These are phyloP conservation scores for Syzygium jambos DNA, from an alignment of 345 rosid genomes.

Conservation along the genomic window DNA sequence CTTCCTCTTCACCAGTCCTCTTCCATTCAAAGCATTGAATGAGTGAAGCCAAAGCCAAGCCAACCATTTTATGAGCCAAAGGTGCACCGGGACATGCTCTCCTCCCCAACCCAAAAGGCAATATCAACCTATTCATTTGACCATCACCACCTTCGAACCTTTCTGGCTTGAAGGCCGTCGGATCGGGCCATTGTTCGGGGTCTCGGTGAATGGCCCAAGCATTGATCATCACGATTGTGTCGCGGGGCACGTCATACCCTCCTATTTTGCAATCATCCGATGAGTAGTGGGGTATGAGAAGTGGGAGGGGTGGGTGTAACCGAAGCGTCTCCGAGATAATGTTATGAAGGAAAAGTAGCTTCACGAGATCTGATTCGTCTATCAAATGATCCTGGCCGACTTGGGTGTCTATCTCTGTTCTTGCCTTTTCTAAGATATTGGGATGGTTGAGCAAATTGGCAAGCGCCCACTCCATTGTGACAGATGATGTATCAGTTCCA, in stretches of 20 bases:
- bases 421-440: conserved; percentile 13
- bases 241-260: not conserved
- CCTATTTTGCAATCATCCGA: not conserved
- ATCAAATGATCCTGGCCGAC: conserved; percentile 25
- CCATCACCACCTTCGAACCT: not conserved
- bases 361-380: conserved; percentile 25
- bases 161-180: not conserved
- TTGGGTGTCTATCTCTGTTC: conserved; percentile 20
- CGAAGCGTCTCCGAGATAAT: conserved; percentile 21
- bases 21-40: conserved; percentile 57
- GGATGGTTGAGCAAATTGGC: conserved; percentile 40
- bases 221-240: not conserved
- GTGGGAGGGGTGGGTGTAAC: not conserved
- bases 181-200: not conserved
- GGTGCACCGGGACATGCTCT: conserved; percentile 18
- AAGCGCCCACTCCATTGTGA: conserved; percentile 49
- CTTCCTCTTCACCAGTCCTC: conserved; percentile 20
- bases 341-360: conserved; percentile 23
- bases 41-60: conserved; percentile 18
- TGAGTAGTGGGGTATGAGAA: not conserved
- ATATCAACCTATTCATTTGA: not conserved
- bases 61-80: conserved; percentile 8
- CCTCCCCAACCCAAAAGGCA: conserved; percentile 25
- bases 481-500: conserved; percentile 32
- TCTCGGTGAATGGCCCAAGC: not conserved